Conservation (phyloP, 305 asterid genomes). For the Fraxinus sp. region DNA sequence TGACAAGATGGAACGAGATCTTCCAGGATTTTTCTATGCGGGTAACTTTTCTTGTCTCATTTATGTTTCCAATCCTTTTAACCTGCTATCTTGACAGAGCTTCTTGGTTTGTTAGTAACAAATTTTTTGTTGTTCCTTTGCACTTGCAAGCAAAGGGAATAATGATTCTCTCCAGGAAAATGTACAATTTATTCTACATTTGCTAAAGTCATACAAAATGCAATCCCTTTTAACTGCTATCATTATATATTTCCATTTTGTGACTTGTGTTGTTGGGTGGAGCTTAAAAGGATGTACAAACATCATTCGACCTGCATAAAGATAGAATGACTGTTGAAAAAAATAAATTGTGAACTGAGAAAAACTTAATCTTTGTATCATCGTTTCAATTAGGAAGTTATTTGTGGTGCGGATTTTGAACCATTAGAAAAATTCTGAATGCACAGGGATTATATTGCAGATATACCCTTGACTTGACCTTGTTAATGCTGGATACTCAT, state of each 20-base stretch:
- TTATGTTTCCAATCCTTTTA: background rate
- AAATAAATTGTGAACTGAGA: slow-evolving; percentile 1
- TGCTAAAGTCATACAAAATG: background rate
- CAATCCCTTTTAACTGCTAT: background rate
- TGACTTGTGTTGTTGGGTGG: background rate
- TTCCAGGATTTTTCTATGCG: slow-evolving; percentile 85
- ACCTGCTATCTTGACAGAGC: background rate
- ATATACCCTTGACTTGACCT: background rate
- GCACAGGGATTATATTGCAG: background rate
- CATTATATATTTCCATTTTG: background rate
- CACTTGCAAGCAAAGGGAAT: background rate
- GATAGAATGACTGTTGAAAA: background rate
- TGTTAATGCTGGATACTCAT: slow-evolving; percentile 5
- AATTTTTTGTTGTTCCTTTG: background rate
- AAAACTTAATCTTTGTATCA: background rate
- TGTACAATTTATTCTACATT: background rate
- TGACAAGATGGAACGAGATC: slow-evolving; percentile 74
- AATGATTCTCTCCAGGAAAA: background rate
- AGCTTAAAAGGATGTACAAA: background rate
- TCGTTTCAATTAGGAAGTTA: background rate
- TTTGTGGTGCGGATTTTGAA: background rate
- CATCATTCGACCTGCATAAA: background rate
- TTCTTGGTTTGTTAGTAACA: background rate
- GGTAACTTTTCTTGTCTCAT: slow-evolving; percentile 39
- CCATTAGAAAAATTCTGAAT: slow-evolving; percentile 10